These are phyloP conservation scores for Kwoniella newhampshirensis DNA, from an alignment of 768 basidiomycete genomes.

Conservation along the genomic window DNA sequence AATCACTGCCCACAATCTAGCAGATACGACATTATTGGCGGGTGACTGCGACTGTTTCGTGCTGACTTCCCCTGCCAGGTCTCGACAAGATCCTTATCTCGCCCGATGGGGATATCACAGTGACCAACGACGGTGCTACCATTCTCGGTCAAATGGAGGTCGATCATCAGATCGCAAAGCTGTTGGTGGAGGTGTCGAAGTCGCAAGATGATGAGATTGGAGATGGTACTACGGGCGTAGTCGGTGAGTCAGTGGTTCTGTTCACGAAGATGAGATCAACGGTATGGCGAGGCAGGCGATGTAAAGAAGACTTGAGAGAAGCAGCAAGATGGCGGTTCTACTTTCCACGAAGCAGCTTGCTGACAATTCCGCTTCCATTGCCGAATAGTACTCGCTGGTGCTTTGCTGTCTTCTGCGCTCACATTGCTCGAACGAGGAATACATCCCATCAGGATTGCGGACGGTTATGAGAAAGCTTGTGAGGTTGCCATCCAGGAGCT, in stretches of 20 bases:
- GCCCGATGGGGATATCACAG: constrained; percentile 97
- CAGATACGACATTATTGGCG: too few species aligned
- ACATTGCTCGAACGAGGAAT: constrained; percentile 97
- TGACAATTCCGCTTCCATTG: background rate
- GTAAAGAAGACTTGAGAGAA: too few species aligned
- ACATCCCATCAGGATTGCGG: constrained; percentile 97
- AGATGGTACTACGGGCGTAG: constrained; percentile 98
- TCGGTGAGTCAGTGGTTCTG: constrained; percentile 66
- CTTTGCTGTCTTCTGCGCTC: constrained; percentile 90
- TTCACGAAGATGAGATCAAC: too few species aligned
- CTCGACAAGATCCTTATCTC: constrained; percentile 60
- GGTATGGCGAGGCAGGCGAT: too few species aligned
- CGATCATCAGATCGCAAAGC: constrained; percentile 97
- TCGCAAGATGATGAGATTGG: constrained; percentile 99
- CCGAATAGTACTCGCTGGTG: constrained; percentile 87
- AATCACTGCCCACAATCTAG: too few species aligned
- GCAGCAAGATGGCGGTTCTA: too few species aligned
- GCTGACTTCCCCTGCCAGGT: constrained; percentile 61
- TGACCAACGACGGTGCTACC: constrained; percentile 98
- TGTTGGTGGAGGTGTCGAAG: constrained; percentile 82
- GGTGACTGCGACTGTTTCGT: background rate
- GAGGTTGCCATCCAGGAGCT: constrained; percentile 83
- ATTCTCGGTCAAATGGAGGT: constrained; percentile 99
- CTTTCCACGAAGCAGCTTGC: background rate
- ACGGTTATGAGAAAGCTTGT: constrained; percentile 96